A percentile compares a stretch with the other conserved stretches of the same genome.
phyloP scores from a whole-genome alignment of 192 early-diverging fungal genomes.

The Dissophora globulifera region DNA sequence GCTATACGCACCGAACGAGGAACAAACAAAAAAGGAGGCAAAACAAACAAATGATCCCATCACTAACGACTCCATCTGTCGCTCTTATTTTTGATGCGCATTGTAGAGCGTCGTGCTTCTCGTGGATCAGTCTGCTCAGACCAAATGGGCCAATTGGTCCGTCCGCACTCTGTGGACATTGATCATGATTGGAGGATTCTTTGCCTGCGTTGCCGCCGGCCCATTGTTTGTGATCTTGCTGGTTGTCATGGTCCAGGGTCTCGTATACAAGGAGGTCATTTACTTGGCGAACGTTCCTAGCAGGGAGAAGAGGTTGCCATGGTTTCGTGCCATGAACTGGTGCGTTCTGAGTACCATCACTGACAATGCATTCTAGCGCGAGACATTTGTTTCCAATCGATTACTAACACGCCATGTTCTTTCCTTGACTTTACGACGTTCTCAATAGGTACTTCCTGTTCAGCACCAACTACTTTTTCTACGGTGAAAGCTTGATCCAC shows the following conservation, averaged over 20 bases:
- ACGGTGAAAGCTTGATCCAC: slow-evolving; percentile 92
- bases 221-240: slow-evolving; percentile 85
- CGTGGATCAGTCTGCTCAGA: slow-evolving; percentile 55
- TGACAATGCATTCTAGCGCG: too few relatives aligned
- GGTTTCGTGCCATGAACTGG: slow-evolving; percentile 92
- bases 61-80: background rate
- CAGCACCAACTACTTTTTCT: slow-evolving; percentile 92
- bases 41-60: too few relatives aligned
- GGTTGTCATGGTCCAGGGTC: slow-evolving; percentile 83
- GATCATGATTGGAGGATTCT: slow-evolving; percentile 90
- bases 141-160: slow-evolving; percentile 84
- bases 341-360: too few relatives aligned
- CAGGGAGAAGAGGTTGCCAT: slow-evolving; percentile 86
- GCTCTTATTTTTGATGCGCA: background rate
- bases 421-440: background rate
- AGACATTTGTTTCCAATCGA: too few relatives aligned
- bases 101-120: slow-evolving; percentile 52
- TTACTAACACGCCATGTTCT: too few relatives aligned
- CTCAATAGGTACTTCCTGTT: slow-evolving; percentile 82
- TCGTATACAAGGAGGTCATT: slow-evolving; percentile 95
- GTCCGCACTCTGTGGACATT: slow-evolving; percentile 87
- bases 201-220: slow-evolving; percentile 77
- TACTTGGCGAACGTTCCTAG: slow-evolving; percentile 83
- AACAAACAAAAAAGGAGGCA: too few relatives aligned
- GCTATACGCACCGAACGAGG: too few relatives aligned